phyloP scores from a whole-genome alignment of 805 yeast species.

The Wickerhamiella hasegawae region DNA sequence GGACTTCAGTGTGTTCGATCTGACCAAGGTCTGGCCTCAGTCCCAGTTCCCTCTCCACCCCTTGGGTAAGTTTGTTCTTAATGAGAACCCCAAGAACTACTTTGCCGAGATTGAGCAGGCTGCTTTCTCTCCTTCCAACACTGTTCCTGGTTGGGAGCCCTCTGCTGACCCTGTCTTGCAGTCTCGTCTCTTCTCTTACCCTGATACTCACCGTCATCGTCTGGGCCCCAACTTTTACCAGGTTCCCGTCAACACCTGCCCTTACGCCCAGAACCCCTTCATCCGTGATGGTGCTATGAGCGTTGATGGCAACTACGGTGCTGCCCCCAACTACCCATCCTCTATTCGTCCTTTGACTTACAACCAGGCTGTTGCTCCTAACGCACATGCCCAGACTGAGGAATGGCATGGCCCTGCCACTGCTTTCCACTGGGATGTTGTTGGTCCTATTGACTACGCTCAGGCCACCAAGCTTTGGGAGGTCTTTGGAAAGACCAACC shows the following conservation, averaged over 20 bases:
- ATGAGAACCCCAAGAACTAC: conserved; percentile 41
- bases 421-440: conserved; percentile 73
- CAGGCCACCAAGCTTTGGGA: conserved; percentile 71
- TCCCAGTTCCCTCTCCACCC: conserved; percentile 36
- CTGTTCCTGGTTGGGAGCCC: conserved; percentile 62
- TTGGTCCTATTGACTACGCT: conserved; percentile 52
- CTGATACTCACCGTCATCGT: conserved; percentile 66
- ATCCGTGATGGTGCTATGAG: conserved; percentile 50
- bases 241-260: conserved; percentile 50
- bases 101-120: conserved; percentile 35
- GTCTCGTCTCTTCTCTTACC: conserved; percentile 58
- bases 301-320: conserved; percentile 31
- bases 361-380: conserved; percentile 12
- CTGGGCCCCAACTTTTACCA: conserved; percentile 54
- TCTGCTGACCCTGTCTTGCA: conserved; percentile 67
- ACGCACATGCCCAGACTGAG: conserved; percentile 37
- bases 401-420: conserved; percentile 69
- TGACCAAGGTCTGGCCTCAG: conserved; percentile 46
- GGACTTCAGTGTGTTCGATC: conserved; percentile 33
- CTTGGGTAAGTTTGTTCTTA: conserved; percentile 38
- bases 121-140: conserved; percentile 59
- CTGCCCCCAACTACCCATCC: conserved; percentile 38
- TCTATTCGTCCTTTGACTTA: conserved; percentile 23
- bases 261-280: conserved; percentile 29
- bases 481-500: conserved; percentile 64